Evolutionary conservation across 768 basidiomycete genomes (phyloP).

Genomic region (Lactarius deliciosus): DNA sequence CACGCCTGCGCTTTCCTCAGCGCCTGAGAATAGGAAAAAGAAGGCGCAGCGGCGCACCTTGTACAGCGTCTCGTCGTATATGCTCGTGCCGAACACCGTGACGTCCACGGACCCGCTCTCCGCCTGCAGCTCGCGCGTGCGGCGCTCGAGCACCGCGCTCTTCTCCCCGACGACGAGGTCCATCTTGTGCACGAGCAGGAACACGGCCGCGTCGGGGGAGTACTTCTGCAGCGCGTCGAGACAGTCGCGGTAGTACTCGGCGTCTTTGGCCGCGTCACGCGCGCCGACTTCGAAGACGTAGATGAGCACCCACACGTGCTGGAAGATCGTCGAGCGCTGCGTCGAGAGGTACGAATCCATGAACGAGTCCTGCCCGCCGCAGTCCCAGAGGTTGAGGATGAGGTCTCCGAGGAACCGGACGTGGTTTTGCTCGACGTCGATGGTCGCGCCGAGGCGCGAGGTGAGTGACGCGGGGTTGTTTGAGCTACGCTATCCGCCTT

Average conservation of each 20-base stretch:
- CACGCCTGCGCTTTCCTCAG: slow-evolving; percentile 64
- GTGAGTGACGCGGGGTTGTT: slow-evolving; percentile 94
- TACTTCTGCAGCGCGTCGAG: slow-evolving; percentile 76
- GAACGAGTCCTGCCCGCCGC: slow-evolving; percentile 97
- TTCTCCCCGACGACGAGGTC: slow-evolving; percentile 77
- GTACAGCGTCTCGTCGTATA: slow-evolving; percentile 97
- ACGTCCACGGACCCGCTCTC: slow-evolving; percentile 60
- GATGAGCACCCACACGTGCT: slow-evolving; percentile 95
- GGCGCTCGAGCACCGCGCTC: slow-evolving; percentile 61
- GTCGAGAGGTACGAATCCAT: slow-evolving; percentile 95
- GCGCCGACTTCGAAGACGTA: slow-evolving; percentile 98
- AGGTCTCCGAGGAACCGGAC: slow-evolving; percentile 96
- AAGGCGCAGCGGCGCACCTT: slow-evolving; percentile 50
- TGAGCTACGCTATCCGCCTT: slow-evolving; percentile 52
- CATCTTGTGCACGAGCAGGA: slow-evolving; percentile 97
- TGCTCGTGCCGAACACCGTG: slow-evolving; percentile 89
- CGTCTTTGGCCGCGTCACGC: slow-evolving; percentile 79
- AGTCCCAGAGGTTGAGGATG: slow-evolving; percentile 97
- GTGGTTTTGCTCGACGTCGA: slow-evolving; percentile 97
- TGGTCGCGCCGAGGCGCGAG: slow-evolving; percentile 89
- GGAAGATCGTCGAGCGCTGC: slow-evolving; percentile 92
- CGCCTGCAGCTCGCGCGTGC: slow-evolving; percentile 68
- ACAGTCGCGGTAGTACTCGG: slow-evolving; percentile 91
- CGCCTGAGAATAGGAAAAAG: not conserved
- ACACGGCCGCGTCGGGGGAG: slow-evolving; percentile 82